These are phyloP conservation scores for Bolboschoenus planiculmis DNA, from an alignment of 176 grass and related monocot genomes.

Conservation along the genomic window DNA sequence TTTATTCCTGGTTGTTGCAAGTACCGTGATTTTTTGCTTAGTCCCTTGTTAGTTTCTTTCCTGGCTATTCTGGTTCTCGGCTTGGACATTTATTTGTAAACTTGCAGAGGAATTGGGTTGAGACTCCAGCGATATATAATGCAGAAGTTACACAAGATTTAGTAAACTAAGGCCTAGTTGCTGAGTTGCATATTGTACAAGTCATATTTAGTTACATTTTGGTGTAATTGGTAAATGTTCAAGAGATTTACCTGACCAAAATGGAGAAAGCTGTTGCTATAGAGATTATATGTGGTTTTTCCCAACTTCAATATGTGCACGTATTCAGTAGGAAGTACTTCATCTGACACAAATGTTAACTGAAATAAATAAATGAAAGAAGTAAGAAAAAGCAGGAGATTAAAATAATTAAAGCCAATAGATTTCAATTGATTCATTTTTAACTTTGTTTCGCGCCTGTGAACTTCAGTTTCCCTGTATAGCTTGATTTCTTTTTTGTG, in stretches of 20 bases:
- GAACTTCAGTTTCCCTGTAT: neutral
- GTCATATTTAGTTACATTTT: neutral
- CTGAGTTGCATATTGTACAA: neutral
- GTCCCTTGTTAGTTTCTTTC: neutral
- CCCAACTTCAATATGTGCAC: slow-evolving; percentile 63
- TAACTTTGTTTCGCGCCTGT: neutral
- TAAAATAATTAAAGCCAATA: neutral
- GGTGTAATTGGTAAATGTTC: slow-evolving; percentile 12
- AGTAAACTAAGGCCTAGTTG: neutral
- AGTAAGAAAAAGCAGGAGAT: neutral
- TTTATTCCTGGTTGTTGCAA: neutral
- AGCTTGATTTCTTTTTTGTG: neutral
- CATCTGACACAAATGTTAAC: slow-evolving; percentile 91
- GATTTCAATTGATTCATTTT: neutral
- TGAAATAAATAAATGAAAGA: slow-evolving; percentile 48
- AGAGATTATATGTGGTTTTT: slow-evolving; percentile 72
- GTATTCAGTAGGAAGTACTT: slow-evolving; percentile 53
- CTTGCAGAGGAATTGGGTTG: neutral
- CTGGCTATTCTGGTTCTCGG: neutral
- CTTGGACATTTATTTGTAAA: neutral
- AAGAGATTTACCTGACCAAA: slow-evolving; percentile 71
- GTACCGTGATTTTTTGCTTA: no score
- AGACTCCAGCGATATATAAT: neutral
- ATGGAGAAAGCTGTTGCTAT: slow-evolving; percentile 89
- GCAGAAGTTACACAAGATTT: neutral